Percentiles rank a stretch among this genome's conserved stretches.
Evolutionary conservation across 495 filamentous ascomycete species (phyloP).

Genomic region (Tuber umbilicatum): DNA sequence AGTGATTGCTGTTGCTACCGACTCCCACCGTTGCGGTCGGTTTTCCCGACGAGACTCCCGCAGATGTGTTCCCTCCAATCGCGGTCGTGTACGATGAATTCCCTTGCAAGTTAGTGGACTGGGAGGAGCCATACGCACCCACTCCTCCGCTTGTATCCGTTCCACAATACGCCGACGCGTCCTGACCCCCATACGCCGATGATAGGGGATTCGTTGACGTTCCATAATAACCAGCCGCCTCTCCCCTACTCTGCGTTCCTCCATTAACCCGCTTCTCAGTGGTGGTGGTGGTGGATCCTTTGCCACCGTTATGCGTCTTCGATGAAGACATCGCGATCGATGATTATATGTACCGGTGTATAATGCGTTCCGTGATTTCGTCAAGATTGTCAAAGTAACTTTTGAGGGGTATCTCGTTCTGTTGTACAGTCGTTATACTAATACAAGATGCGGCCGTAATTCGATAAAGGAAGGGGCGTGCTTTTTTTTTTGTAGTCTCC

Average conservation of each 20-base stretch:
- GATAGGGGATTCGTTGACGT: conserved; percentile 23
- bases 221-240: conserved; percentile 26
- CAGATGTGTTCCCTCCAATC: neutral
- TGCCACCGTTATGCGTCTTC: neutral
- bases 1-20: conserved; percentile 1
- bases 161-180: conserved; percentile 11
- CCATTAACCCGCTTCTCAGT: conserved; percentile 5
- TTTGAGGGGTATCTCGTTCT: neutral
- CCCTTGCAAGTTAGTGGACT: conserved; percentile 16
- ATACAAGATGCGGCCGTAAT: conserved; percentile 15
- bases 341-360: conserved; percentile 8
- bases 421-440: conserved; percentile 23
- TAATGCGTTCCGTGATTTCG: conserved; percentile 16
- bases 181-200: conserved; percentile 14
- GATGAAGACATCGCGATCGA: conserved; percentile 24
- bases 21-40: neutral
- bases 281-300: conserved; percentile 2
- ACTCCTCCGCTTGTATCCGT: conserved; percentile 15
- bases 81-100: conserved; percentile 7
- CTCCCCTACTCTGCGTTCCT: conserved; percentile 13
- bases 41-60: neutral
- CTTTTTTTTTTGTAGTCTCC: conserved; percentile 1
- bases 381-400: conserved; percentile 1
- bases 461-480: neutral
- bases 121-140: conserved; percentile 32